These are phyloP conservation scores for Gynochthodes officinalis DNA, from an alignment of 257 asterid genomes.

Conservation along the genomic window DNA sequence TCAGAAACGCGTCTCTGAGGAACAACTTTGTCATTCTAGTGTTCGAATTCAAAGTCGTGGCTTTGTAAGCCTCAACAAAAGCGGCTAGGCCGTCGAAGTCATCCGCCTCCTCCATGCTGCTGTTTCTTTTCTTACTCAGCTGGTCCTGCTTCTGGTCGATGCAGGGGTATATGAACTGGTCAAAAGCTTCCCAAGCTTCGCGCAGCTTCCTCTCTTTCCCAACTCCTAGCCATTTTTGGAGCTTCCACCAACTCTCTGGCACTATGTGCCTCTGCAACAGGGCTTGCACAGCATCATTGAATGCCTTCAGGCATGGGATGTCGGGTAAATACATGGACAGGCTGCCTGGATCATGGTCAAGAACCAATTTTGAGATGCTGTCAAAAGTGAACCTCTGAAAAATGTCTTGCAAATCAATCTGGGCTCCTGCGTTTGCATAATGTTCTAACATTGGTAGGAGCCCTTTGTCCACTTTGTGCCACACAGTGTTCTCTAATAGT, in stretches of 20 bases:
- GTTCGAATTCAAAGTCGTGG: not conserved
- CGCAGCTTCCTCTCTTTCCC: not conserved
- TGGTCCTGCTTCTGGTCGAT: not conserved
- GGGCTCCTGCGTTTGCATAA: not conserved
- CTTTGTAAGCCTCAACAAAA: constrained; percentile 20
- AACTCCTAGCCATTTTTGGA: not conserved
- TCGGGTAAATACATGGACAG: too few species aligned
- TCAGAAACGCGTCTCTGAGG: too few species aligned
- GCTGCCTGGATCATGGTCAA: too few species aligned
- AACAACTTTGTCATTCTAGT: constrained; percentile 5
- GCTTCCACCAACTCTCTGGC: constrained; percentile 4
- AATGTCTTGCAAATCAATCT: constrained; percentile 32
- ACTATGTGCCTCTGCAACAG: not conserved
- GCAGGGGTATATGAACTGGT: not conserved
- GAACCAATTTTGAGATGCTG: too few species aligned
- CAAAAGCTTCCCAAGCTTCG: not conserved
- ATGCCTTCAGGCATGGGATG: too few species aligned
- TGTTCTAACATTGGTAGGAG: constrained; percentile 43
- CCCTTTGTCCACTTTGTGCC: too few species aligned
- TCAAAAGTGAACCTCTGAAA: too few species aligned
- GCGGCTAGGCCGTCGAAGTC: too few species aligned
- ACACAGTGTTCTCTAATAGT: too few species aligned
- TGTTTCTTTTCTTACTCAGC: not conserved
- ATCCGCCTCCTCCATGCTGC: not conserved
- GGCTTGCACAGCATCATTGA: not conserved